These are phyloP conservation scores for Fusarium pseudonygamai DNA, from an alignment of 2,329 filamentous ascomycete species.

Conservation along the genomic window DNA sequence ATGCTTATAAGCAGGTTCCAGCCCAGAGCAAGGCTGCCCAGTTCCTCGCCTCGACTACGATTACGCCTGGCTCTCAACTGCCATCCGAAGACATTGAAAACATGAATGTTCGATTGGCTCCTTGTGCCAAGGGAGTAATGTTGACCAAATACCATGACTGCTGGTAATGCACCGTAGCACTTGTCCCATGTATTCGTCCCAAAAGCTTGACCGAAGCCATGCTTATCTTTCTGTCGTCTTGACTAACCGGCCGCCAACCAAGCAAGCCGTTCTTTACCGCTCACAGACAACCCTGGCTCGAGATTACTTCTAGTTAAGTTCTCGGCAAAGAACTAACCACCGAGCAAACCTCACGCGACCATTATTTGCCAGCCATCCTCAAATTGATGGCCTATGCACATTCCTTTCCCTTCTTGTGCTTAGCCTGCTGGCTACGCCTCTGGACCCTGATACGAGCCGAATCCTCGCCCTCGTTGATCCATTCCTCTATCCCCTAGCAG, in stretches of 20 bases:
- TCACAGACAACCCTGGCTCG: constrained; percentile 8
- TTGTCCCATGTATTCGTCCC: constrained; percentile 16
- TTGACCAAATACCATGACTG: constrained; percentile 17
- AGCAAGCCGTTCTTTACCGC: constrained; percentile 20
- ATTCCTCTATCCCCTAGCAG: constrained; percentile 36
- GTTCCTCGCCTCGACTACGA: too few species aligned
- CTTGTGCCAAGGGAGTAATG: constrained; percentile 2
- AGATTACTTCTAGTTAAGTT: background rate
- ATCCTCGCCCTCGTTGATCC: background rate
- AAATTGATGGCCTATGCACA: constrained; percentile 8
- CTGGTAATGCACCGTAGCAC: constrained; percentile 2
- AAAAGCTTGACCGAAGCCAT: constrained; percentile 32
- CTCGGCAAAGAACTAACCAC: constrained; percentile 12
- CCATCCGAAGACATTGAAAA: background rate
- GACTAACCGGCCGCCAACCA: constrained; percentile 15
- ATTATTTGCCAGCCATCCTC: constrained; percentile 13
- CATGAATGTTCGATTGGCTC: background rate
- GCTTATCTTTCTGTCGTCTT: constrained; percentile 29
- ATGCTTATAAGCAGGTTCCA: background rate
- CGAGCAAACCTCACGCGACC: constrained; percentile 30
- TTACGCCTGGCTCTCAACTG: background rate
- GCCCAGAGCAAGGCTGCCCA: too few species aligned
- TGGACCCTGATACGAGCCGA: constrained; percentile 19
- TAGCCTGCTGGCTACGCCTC: constrained; percentile 9
- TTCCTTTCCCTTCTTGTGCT: constrained; percentile 22